Evolutionary conservation across 192 early-diverging fungal species (phyloP), one percentile per base, ranked within the genome.

Genomic region (Coemansia umbellata): DNA sequence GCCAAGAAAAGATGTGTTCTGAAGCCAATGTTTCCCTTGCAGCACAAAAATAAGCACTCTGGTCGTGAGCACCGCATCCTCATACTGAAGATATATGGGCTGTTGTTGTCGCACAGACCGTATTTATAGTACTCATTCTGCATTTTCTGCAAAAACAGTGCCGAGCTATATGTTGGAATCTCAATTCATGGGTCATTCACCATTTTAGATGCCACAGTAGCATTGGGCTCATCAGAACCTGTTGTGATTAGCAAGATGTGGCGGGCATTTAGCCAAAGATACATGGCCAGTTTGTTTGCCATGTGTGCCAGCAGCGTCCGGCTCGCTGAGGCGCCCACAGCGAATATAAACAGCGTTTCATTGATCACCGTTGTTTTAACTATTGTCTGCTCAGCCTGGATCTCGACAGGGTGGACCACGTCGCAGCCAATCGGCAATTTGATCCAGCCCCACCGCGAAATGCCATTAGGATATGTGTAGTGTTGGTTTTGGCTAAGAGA

Each of bases 21-120:
- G 30, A 44, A 53, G 5, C 63, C 63, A 14, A 66, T 47, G 2
- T 40, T 26, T 4, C 24, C 47, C 1, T 3, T 0, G 24, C 59
- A 50, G 56, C 63, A 66, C 63, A 55, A 66, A 47, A 66, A 66
- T 24, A 66, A 66, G 43, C 63, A 35, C 15, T 66, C 63, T n/a
- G 63, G 63, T 6, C 22, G 8, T 0, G 15, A 32, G 31, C 63
- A 66, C 31, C 32, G 31, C 0, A 31, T 58, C 1, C 14, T n/a
- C 39, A 54, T 15, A 31, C 35, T 54, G 24, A 50, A 15, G 2
- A 66, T 24, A 23, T 56, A 66, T 7, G 63, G 40, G 37, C 30
- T 33, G 31, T 66, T 37, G 4, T 55, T 43, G 28, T 49, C 50
- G 3, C 50, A 35, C 19, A 66, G 31, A 4, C 63, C 63, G 43